Evolutionary conservation across 345 rosid species (phyloP), one percentile per base, ranked within the genome.

Genomic region (Ailanthus altissimus): DNA sequence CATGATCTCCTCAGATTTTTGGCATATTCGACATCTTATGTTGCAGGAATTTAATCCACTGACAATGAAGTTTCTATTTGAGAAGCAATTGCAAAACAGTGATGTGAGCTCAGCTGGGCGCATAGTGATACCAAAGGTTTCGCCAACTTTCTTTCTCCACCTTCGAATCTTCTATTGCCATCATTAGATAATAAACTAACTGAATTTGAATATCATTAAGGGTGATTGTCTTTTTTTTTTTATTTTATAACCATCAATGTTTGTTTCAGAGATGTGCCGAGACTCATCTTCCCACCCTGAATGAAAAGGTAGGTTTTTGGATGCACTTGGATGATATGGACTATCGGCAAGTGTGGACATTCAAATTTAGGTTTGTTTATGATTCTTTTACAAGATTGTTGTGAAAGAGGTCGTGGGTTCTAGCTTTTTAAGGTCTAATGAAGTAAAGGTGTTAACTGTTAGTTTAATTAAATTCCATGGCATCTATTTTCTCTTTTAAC

Each of bases 121-220:
- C 54, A 75, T 75, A 5, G 54, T 75, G 56, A 25, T 75, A 5
- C 78, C 78, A 2, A 66, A 75, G 72, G 78, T 75, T 32, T 28
- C 42, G 20, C 13, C 25, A 28, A 38, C 20, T n/a, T 63, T 49
- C 49, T 47, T 32, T 12, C 18, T 32, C 18, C 26, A 46, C 46
- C 26, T 58, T 54, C n/a, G 3, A 5, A 1, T 10, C n/a, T n/a
- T n/a, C n/a, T n/a, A n/a, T 56, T 40, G 53, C 32, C 14, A 57
- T 38, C 25, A 25, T 3, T 42, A 7, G 25, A 25, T 0, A 23
- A 15, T 25, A 49, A 13, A 50, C 14, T 47, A 23, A 16, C 0
- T 8, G 23, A 0, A 5, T 26, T 28, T 47, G 5, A 15, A 14
- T 72, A 43, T 42, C 60, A 70, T 13, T 59, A 57, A 40, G 26